Base-by-base conservation (phyloP, 1,284 basidiomycete genomes). In the Microbotryomycetes sp. region DNA sequence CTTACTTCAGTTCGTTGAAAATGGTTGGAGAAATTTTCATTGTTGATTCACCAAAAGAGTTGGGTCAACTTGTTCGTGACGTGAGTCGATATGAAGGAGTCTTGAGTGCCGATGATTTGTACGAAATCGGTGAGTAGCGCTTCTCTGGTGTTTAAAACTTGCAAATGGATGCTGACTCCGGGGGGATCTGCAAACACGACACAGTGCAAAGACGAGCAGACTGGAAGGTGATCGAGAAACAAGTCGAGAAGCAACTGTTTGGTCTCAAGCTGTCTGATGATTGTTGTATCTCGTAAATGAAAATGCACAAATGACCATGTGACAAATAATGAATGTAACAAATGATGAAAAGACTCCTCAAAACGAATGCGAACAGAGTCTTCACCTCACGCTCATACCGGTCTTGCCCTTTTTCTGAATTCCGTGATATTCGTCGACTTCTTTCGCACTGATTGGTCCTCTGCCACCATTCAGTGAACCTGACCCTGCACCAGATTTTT, bases 11-110 rank as follows among this genome's bases (percentile, higher is more conserved):
- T 16, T 87, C 92, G 70, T 81, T 98, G 59, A 97, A 96, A 76
- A 93, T 97, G 89, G 80, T 97, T 6, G 93, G 92, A 0, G 92
- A 96, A 72, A 88, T 97, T 7, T 98, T 87, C 74, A 90, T 97
- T 54, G 79, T 82, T 26, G 78, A 78, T 14, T 67, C 72, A 28
- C 75, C 75, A 3, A 93, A 92, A 71, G 92, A 97, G 73, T 80
- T 98, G 4, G 92, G 92, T 30, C 87, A 91, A 77, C 93, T 97
- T 71, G 91, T 97, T 23, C 80, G 91, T 65, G 93, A 97, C 76
- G 90, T 94, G 5, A 90, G 89, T 14, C 81, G 92, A 48, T 96
- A 96, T 75, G 92, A 92, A 0, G 92, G 93, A 4, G 86, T 88
- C 2, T 90, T 94, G 75, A 82, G 88, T 42, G 91, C 92, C 3